phyloP scores from a whole-genome alignment of 768 basidiomycete genomes.

The Russula abietina region DNA sequence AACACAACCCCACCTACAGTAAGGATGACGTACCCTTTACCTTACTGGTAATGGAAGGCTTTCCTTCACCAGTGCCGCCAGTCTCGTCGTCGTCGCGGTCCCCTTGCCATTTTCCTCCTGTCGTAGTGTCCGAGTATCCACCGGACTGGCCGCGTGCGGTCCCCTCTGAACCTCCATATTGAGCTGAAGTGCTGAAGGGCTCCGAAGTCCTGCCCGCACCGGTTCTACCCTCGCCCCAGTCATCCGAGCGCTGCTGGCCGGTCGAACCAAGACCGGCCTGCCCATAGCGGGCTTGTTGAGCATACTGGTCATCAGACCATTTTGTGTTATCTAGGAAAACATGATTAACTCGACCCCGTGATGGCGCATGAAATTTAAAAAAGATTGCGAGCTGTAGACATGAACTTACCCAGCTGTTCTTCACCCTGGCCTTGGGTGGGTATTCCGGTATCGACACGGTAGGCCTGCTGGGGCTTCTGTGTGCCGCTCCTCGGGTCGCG shows the following conservation, averaged over 20 bases:
- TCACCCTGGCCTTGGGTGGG: slow-evolving; percentile 9
- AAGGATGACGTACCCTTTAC: slow-evolving; percentile 17
- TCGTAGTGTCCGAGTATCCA: neutral
- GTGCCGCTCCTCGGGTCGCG: slow-evolving; percentile 5
- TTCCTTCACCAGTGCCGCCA: neutral
- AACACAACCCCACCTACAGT: neutral
- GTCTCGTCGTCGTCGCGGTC: neutral
- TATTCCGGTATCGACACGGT: neutral
- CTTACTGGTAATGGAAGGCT: slow-evolving; percentile 6
- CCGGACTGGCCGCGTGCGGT: neutral
- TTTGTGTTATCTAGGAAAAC: neutral
- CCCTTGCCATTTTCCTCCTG: neutral
- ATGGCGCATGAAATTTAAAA: neutral
- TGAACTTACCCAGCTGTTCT: neutral
- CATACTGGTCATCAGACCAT: neutral
- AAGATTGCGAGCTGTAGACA: neutral
- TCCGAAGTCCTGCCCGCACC: neutral
- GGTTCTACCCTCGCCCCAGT: neutral
- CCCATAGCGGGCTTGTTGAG: neutral
- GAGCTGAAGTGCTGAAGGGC: slow-evolving; percentile 1
- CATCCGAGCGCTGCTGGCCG: neutral
- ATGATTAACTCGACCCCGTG: no score
- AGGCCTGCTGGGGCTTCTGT: neutral
- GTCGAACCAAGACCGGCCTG: neutral
- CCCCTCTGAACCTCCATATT: neutral